Evolutionary conservation across 768 basidiomycete species (phyloP).

Genomic region (Hericium alpestre): DNA sequence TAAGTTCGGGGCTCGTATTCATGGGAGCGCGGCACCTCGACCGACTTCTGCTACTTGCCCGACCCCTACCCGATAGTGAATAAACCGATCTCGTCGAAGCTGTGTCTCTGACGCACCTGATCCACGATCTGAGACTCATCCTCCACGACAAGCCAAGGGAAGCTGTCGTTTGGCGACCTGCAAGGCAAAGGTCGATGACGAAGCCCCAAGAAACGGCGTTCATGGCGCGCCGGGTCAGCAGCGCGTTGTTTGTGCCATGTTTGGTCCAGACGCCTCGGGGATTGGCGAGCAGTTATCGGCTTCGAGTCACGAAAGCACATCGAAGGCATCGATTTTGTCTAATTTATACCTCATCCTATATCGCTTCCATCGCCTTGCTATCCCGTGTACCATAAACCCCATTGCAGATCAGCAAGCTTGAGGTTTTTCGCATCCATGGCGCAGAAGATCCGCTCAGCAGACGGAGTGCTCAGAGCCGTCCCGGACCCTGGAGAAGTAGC

Average conservation of each 20-base stretch:
- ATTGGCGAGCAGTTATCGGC: not conserved
- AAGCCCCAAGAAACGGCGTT: not conserved
- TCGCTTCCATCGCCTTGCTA: not conserved
- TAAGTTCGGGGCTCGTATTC: slow-evolving; percentile 11
- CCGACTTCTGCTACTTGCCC: not conserved
- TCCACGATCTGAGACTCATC: not conserved
- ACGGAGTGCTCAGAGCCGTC: slow-evolving; percentile 32
- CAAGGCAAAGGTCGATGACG: too few species aligned
- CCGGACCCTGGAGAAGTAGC: slow-evolving; percentile 33
- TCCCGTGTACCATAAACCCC: not conserved
- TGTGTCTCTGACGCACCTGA: not conserved
- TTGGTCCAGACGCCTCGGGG: not conserved
- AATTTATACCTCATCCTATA: not conserved
- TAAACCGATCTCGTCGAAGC: too few species aligned
- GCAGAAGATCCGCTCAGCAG: slow-evolving; percentile 31
- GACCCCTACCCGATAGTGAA: too few species aligned
- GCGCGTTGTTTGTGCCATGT: not conserved
- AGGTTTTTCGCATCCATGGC: slow-evolving; percentile 16
- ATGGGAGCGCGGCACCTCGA: not conserved
- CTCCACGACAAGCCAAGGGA: not conserved
- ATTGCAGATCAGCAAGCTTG: not conserved
- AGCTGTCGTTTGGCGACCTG: too few species aligned
- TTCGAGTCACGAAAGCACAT: not conserved
- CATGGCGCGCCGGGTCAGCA: not conserved
- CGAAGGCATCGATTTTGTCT: not conserved